A percentile compares a stretch with the other conserved stretches of the same genome.
Evolutionary conservation across 768 basidiomycete species (phyloP).

Genomic region (Symmetrospora coprosmae): DNA sequence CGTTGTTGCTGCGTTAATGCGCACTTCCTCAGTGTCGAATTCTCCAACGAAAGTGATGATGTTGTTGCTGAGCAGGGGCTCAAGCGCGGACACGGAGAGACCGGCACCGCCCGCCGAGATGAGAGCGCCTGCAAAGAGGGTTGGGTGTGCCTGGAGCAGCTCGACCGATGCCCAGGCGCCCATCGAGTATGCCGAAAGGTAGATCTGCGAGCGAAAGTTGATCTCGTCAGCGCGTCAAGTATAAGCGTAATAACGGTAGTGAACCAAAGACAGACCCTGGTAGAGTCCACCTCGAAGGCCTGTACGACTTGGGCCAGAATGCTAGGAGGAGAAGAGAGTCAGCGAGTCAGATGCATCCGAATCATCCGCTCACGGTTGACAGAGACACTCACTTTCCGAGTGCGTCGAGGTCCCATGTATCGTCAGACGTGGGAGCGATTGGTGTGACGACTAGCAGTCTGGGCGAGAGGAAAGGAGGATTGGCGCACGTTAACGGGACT

Average conservation of each 20-base stretch:
- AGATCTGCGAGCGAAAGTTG: neutral
- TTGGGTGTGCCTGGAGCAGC: conserved; percentile 1
- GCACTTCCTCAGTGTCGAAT: neutral
- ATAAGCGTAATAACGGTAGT: too few relatives aligned
- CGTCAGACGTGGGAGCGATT: neutral
- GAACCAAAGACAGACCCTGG: too few relatives aligned
- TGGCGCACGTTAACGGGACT: neutral
- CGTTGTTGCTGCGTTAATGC: neutral
- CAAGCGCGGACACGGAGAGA: neutral
- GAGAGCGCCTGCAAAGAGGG: conserved; percentile 14
- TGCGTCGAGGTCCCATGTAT: neutral
- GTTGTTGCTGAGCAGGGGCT: neutral
- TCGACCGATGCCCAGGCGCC: conserved; percentile 1
- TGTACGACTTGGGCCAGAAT: conserved; percentile 12
- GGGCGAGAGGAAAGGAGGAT: neutral
- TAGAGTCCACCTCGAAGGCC: neutral
- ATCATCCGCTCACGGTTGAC: neutral
- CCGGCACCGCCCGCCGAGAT: neutral
- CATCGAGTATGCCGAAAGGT: conserved; percentile 14
- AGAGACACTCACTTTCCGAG: neutral
- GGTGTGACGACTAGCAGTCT: conserved; percentile 14
- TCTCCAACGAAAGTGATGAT: conserved; percentile 4
- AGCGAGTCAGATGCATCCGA: neutral
- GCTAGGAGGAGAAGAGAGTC: neutral
- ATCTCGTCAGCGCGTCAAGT: neutral